Evolutionary conservation across 495 filamentous ascomycete genomes (phyloP), one percentile per base, ranked within the genome.

Genomic region (Talaromyces thailandensis): DNA sequence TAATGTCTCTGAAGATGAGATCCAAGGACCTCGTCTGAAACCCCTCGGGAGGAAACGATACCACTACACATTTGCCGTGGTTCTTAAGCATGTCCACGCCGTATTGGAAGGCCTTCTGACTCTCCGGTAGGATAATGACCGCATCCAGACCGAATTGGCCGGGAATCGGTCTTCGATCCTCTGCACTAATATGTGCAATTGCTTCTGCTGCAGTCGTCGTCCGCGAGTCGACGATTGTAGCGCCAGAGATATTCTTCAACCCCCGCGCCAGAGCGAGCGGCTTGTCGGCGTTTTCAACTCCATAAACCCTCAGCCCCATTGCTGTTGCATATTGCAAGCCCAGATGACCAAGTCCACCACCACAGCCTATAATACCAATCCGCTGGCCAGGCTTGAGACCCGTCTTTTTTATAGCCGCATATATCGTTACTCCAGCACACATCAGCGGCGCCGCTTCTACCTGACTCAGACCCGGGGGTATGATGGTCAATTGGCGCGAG

Each of bases 291-390:
- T 81, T 82, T 62, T 85, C 84, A 56, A 86, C 68, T 1, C 77
- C 84, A 23, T 85, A 71, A 18, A 85, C 76, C 53, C 69, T 68
- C 56, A 84, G 64, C 0, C 83, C 83, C 63, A 73, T 67, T 18
- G 76, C 79, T 61, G 76, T 83, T 7, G 81, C 81, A 69, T 83
- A 84, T 64, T 85, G 84, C 28, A 74, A 66, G 1, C 75, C 80
- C 14, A 85, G 56, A 69, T 86, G 82, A 1, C 84, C 83, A 16
- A 87, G 69, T 12, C 84, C 84, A 18, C 83, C 83, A n/a, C 83
- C 84, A 3, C 86, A 85, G 28, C 86, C 87, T 28, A 84, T 79
- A 64, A 91, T 75, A 73, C 12, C 83, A 14, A 86, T 32, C 70
- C 75, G 79, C 67, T 84, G 69, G 1, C 81, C 82, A 52, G 65